Conservation (phyloP, 2,329 filamentous ascomycete species). For the Diaporthe ampelina region DNA sequence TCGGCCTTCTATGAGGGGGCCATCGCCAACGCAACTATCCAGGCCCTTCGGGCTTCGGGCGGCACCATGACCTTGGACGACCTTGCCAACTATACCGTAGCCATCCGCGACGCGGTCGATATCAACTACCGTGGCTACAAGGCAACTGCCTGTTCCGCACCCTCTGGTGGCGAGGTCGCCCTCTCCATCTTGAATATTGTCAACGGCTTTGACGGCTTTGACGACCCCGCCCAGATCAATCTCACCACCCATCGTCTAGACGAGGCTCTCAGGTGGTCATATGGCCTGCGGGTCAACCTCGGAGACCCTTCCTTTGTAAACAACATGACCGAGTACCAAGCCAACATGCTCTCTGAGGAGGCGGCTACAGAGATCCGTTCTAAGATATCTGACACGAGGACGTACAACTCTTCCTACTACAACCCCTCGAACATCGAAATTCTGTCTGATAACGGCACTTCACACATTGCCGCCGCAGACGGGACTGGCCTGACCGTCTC, state of each 20-base stretch:
- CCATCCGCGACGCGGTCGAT: conserved; percentile 70
- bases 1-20: conserved; percentile 79
- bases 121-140: conserved; percentile 79
- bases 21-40: conserved; percentile 78
- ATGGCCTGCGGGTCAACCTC: conserved; percentile 79
- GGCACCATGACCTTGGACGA: conserved; percentile 85
- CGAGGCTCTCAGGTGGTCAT: conserved; percentile 86
- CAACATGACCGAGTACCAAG: conserved; percentile 72
- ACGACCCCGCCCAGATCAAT: conserved; percentile 64
- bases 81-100: conserved; percentile 79
- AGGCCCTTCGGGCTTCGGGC: conserved; percentile 71
- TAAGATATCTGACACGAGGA: conserved; percentile 58
- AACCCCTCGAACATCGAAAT: conserved; percentile 62
- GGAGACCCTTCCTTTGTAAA: conserved; percentile 82
- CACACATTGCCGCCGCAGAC: conserved; percentile 78
- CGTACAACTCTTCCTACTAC: conserved; percentile 58
- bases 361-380: conserved; percentile 66
- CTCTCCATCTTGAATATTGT: conserved; percentile 82
- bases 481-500: conserved; percentile 79
- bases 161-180: conserved; percentile 80
- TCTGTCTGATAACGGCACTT: conserved; percentile 75
- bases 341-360: conserved; percentile 73
- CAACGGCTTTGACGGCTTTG: conserved; percentile 77
- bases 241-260: conserved; percentile 84
- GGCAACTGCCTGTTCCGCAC: conserved; percentile 76